Percentiles rank a stretch among this genome's conserved stretches.
phyloP scores from a whole-genome alignment of 345 rosid genomes.

The Hevea brasiliensis region DNA sequence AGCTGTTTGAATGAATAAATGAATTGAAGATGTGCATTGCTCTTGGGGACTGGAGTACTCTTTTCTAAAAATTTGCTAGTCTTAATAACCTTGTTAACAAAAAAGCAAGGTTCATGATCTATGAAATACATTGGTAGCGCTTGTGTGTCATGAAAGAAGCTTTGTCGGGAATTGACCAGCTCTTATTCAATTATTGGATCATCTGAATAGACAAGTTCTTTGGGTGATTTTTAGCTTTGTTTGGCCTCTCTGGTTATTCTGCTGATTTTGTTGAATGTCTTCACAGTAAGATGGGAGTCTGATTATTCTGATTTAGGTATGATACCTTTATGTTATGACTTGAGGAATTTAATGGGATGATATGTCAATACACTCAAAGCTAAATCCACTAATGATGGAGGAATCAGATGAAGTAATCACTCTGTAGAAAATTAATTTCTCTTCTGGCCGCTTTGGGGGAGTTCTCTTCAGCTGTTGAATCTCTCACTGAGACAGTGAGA shows the following conservation, averaged over 20 bases:
- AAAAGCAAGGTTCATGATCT: neutral
- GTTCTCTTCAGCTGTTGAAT: neutral
- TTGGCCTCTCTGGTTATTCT: neutral
- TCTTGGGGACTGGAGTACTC: neutral
- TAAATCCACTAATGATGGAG: neutral
- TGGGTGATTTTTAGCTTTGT: neutral
- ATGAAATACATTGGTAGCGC: neutral
- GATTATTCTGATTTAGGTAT: too few relatives aligned
- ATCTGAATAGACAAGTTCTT: neutral
- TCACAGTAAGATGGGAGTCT: too few relatives aligned
- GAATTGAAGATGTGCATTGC: neutral
- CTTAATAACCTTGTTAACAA: neutral
- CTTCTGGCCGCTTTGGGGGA: neutral
- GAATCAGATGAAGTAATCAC: neutral
- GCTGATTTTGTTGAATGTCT: neutral
- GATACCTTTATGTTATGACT: neutral
- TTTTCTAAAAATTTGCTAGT: neutral
- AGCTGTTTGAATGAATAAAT: slow-evolving; percentile 1
- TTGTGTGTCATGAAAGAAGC: neutral
- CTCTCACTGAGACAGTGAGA: neutral
- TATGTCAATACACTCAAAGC: neutral
- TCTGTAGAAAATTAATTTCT: neutral
- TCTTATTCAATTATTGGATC: neutral
- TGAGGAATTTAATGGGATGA: neutral
- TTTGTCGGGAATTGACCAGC: neutral